These are phyloP conservation scores for Chlamydomonas sphaeroides DNA, from an alignment of 139 green algal species.

Conservation along the genomic window DNA sequence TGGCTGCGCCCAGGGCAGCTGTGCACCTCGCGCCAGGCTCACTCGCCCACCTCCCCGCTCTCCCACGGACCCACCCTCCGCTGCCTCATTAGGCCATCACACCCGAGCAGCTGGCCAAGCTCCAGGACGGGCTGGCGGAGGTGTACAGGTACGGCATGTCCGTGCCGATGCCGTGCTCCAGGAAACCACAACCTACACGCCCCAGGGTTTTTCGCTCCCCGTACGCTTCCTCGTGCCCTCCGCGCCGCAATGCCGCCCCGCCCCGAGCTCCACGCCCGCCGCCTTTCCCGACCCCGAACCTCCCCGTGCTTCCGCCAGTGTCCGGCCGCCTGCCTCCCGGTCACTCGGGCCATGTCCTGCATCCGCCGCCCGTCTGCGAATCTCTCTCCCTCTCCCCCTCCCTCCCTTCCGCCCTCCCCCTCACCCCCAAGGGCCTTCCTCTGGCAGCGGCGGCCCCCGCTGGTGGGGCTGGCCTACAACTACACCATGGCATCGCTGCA, in stretches of 20 bases:
- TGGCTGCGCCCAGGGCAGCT: too few species aligned
- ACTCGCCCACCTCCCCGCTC: too few species aligned
- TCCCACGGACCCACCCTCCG: too few species aligned
- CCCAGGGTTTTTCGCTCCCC: too few species aligned
- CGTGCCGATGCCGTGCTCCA: background rate
- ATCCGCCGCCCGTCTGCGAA: background rate
- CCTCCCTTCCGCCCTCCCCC: background rate
- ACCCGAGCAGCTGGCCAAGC: conserved; percentile 3
- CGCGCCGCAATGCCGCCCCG: too few species aligned
- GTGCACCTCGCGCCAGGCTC: too few species aligned
- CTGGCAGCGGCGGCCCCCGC: conserved; percentile 34
- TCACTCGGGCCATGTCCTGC: background rate
- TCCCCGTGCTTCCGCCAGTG: too few species aligned
- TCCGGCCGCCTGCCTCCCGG: too few species aligned
- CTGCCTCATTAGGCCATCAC: background rate
- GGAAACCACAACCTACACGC: too few species aligned
- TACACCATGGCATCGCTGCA: conserved; percentile 30
- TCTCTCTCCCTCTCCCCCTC: background rate
- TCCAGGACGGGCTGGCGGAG: conserved; percentile 14
- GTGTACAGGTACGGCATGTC: background rate
- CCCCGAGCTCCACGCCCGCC: background rate
- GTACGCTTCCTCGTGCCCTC: too few species aligned
- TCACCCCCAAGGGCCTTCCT: conserved; percentile 30
- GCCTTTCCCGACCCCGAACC: too few species aligned
- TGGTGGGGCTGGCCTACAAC: conserved; percentile 50